phyloP scores from a whole-genome alignment of 202 grass and related monocot genomes.

The Miscanthus sacchariflorus region DNA sequence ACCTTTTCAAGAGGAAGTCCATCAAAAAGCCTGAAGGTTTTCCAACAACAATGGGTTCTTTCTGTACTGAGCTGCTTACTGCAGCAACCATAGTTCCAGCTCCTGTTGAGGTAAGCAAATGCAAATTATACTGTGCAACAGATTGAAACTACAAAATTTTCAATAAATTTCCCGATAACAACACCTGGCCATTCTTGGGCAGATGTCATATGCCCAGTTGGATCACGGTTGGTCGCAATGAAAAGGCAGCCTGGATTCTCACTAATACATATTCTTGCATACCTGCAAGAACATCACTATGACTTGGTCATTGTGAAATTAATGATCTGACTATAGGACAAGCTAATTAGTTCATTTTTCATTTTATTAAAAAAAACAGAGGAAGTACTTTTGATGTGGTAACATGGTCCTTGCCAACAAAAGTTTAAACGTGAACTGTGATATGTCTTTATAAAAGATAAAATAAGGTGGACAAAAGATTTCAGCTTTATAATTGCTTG shows the following conservation, averaged over 20 bases:
- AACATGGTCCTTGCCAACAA: constrained; percentile 21
- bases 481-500: neutral
- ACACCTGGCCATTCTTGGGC: constrained; percentile 98
- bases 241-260: constrained; percentile 98
- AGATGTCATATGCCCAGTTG: constrained; percentile 83
- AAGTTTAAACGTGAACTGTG: neutral
- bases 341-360: neutral
- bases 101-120: constrained; percentile 55
- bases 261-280: constrained; percentile 88
- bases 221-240: constrained; percentile 90
- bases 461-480: constrained; percentile 25
- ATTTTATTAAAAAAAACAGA: neutral
- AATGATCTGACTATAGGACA: neutral
- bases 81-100: constrained; percentile 97
- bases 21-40: constrained; percentile 96
- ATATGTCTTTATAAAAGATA: constrained; percentile 27
- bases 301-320: constrained; percentile 28
- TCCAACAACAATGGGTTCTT: constrained; percentile 93
- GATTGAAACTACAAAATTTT: neutral
- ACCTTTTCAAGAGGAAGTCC: constrained; percentile 96
- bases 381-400: neutral
- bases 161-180: neutral
- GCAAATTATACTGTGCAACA: constrained; percentile 23
- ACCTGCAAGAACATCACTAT: constrained; percentile 59
- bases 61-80: constrained; percentile 84